phyloP scores from a whole-genome alignment of 140 eudicot species.

The Oenanthe javanica region DNA sequence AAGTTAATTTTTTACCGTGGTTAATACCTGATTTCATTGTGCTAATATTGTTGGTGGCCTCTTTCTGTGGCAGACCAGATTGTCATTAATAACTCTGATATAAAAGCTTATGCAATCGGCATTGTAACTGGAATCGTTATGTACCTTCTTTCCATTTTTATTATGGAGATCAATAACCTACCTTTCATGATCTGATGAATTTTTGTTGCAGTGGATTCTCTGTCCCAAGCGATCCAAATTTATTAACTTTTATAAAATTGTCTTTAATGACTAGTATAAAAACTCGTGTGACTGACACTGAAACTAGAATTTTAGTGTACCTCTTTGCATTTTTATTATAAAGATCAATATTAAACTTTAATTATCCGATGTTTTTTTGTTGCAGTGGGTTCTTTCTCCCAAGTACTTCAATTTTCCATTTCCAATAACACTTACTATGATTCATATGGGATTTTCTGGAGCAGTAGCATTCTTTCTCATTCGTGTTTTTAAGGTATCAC shows the following conservation, averaged over 20 bases:
- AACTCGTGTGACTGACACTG: not conserved
- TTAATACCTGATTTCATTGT: not conserved
- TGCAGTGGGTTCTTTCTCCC: slow-evolving; percentile 49
- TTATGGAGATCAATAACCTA: not conserved
- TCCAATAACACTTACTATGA: slow-evolving; percentile 75
- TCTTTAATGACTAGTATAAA: not conserved
- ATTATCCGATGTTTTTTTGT: not conserved
- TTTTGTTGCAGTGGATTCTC: slow-evolving; percentile 52
- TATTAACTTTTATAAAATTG: not conserved
- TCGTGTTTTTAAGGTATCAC: slow-evolving; percentile 60
- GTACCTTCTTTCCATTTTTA: not conserved
- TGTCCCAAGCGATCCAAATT: slow-evolving; percentile 61
- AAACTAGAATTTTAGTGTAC: not conserved
- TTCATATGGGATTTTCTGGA: slow-evolving; percentile 74
- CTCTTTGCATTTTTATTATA: not conserved
- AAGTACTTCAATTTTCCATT: slow-evolving; percentile 57
- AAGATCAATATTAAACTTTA: not conserved
- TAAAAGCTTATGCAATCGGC: not conserved
- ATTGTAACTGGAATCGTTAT: not conserved
- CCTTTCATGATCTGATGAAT: not conserved
- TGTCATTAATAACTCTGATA: not conserved
- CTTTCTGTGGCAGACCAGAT: not conserved
- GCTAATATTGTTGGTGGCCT: not conserved
- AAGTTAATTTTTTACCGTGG: not conserved
- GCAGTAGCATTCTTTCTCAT: slow-evolving; percentile 52